A percentile compares a stretch with the other conserved stretches of the same genome.
phyloP scores from a whole-genome alignment of 2,329 filamentous ascomycete species.

The Xylaria sp. region DNA sequence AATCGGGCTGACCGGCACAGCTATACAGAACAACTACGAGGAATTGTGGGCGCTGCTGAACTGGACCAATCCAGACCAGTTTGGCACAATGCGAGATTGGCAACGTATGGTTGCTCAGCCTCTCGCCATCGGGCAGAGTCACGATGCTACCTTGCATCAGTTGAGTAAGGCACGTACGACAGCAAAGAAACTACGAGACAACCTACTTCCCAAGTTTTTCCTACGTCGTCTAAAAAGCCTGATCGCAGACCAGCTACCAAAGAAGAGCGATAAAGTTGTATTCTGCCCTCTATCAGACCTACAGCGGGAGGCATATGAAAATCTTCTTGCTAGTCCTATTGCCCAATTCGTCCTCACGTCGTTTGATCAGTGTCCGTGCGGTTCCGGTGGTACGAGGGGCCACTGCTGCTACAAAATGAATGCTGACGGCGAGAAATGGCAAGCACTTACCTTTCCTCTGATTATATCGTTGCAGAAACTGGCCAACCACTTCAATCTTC shows the following conservation, averaged over 20 bases:
- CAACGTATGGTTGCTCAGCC: slow-evolving; percentile 80
- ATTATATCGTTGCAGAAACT: slow-evolving; percentile 87
- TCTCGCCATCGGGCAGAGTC: slow-evolving; percentile 87
- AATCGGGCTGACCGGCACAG: slow-evolving; percentile 93
- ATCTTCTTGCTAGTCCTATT: slow-evolving; percentile 78
- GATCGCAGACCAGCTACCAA: slow-evolving; percentile 91
- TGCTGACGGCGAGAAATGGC: slow-evolving; percentile 74
- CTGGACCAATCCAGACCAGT: slow-evolving; percentile 89
- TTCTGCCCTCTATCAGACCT: slow-evolving; percentile 90
- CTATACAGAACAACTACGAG: slow-evolving; percentile 97
- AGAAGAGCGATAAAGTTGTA: slow-evolving; percentile 92
- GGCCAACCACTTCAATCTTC: slow-evolving; percentile 89
- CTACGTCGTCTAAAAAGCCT: slow-evolving; percentile 91
- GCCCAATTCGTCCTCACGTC: slow-evolving; percentile 75
- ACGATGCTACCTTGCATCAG: slow-evolving; percentile 86
- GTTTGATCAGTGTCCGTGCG: slow-evolving; percentile 75
- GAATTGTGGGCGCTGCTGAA: slow-evolving; percentile 96
- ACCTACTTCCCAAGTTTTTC: slow-evolving; percentile 90
- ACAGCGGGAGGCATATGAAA: slow-evolving; percentile 85
- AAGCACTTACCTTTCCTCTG: slow-evolving; percentile 83
- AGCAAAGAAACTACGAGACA: slow-evolving; percentile 84
- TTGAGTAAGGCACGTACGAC: slow-evolving; percentile 83
- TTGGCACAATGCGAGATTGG: slow-evolving; percentile 77
- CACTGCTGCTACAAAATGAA: slow-evolving; percentile 80
- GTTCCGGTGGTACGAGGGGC: slow-evolving; percentile 75